Evolutionary conservation across 805 yeast species (phyloP).

Genomic region (Kluyveromyces nonfermentans): DNA sequence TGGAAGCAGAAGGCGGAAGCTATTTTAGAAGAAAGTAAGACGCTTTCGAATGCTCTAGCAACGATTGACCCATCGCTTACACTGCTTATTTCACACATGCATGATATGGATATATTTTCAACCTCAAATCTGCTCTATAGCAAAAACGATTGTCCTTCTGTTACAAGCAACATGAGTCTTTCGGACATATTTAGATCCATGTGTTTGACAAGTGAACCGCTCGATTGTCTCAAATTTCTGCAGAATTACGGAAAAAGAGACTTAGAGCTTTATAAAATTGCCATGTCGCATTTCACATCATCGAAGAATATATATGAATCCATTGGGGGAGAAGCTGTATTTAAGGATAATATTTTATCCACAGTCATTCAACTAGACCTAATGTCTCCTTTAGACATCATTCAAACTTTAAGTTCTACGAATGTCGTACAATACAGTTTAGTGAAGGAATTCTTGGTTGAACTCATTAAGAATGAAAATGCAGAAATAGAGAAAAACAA

Average conservation of each 20-base stretch:
- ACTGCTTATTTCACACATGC: conserved; percentile 32
- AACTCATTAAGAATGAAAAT: conserved; percentile 48
- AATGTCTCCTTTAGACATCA: conserved; percentile 65
- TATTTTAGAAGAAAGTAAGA: conserved; percentile 36
- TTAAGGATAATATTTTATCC: conserved; percentile 39
- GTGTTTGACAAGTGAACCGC: conserved; percentile 48
- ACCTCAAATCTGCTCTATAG: conserved; percentile 37
- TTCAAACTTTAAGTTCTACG: conserved; percentile 56
- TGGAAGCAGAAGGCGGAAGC: conserved; percentile 63
- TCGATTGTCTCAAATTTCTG: conserved; percentile 47
- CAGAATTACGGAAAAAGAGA: conserved; percentile 51
- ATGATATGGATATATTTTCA: conserved; percentile 32
- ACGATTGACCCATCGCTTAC: conserved; percentile 24
- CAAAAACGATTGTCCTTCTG: conserved; percentile 27
- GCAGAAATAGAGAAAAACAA: conserved; percentile 61
- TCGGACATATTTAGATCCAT: conserved; percentile 47
- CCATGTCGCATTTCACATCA: conserved; percentile 55
- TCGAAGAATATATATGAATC: conserved; percentile 39
- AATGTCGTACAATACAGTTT: conserved; percentile 63
- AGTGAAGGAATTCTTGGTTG: conserved; percentile 57
- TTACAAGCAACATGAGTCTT: conserved; percentile 33
- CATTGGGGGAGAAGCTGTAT: conserved; percentile 42
- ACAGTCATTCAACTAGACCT: conserved; percentile 43
- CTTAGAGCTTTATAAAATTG: conserved; percentile 56
- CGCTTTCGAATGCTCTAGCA: conserved; percentile 4